A percentile compares a stretch with the other conserved stretches of the same genome.
Conservation (phyloP, 2,329 filamentous ascomycete genomes). For the Xenosphaeropsis pyriputrescens region DNA sequence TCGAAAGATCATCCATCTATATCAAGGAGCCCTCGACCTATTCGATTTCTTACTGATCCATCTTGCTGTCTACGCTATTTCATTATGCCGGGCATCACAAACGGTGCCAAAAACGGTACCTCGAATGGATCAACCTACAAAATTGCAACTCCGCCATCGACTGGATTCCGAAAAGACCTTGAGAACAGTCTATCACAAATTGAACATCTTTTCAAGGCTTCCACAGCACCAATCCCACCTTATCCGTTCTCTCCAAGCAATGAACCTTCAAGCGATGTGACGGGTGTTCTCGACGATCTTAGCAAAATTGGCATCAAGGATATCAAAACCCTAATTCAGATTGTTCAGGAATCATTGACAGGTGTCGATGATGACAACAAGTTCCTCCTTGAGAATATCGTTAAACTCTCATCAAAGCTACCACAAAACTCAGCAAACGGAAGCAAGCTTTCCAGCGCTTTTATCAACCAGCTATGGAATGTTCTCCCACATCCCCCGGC, state of each 20-base stretch:
- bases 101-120: no score
- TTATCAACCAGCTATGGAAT: slow-evolving; percentile 57
- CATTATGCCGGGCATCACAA: no score
- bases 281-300: slow-evolving; percentile 26
- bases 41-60: no score
- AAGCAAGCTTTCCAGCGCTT: slow-evolving; percentile 41
- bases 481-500: slow-evolving; percentile 59
- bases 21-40: no score
- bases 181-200: slow-evolving; percentile 21
- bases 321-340: slow-evolving; percentile 42
- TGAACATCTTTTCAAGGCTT: slow-evolving; percentile 23
- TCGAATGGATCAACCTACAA: no score
- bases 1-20: no score
- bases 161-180: slow-evolving; percentile 14
- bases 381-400: slow-evolving; percentile 61
- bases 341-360: slow-evolving; percentile 47
- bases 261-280: slow-evolving; percentile 13
- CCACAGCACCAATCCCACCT: slow-evolving; percentile 21
- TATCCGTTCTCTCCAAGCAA: slow-evolving; percentile 21
- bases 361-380: slow-evolving; percentile 60
- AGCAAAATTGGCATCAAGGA: slow-evolving; percentile 26
- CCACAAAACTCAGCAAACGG: slow-evolving; percentile 13
- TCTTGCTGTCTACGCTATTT: no score
- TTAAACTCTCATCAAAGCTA: slow-evolving; percentile 22
- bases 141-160: neutral